Evolutionary conservation across 345 rosid species (phyloP).

Genomic region (Salix purpurea): DNA sequence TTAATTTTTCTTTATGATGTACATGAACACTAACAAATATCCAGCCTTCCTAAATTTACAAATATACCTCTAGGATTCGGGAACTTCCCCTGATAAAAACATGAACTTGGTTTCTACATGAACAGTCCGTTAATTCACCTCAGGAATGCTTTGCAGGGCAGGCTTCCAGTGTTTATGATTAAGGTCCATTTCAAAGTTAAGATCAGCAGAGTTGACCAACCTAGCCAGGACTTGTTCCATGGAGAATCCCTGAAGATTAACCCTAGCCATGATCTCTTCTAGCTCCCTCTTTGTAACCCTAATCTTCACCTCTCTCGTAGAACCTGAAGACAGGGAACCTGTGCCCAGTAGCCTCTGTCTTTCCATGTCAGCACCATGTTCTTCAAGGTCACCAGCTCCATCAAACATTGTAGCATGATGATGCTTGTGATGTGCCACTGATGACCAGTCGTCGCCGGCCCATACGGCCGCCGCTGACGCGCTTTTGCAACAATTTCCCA

Average conservation of each 20-base stretch:
- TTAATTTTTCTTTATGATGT: too few species aligned
- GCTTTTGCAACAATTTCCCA: constrained; percentile 44
- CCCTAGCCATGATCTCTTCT: constrained; percentile 38
- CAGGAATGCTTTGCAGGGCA: constrained; percentile 69
- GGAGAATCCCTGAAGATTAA: constrained; percentile 41
- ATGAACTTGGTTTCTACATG: neutral
- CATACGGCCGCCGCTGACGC: constrained; percentile 18
- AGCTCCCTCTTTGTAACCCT: constrained; percentile 67
- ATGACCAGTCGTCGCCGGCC: constrained; percentile 44
- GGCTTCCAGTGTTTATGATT: constrained; percentile 58
- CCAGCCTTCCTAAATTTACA: neutral
- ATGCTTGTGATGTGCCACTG: neutral
- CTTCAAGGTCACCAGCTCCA: neutral
- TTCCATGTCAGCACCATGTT: neutral
- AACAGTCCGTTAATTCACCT: constrained; percentile 26
- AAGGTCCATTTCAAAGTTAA: neutral
- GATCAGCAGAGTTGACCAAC: constrained; percentile 6
- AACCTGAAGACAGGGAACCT: constrained; percentile 3
- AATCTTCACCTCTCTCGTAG: constrained; percentile 53
- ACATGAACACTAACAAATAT: neutral
- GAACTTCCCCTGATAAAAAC: neutral
- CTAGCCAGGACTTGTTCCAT: constrained; percentile 32
- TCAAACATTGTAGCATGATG: neutral
- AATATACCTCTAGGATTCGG: neutral
- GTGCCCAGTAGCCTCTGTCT: constrained; percentile 17